These are phyloP conservation scores for Zygotorulaspora chibaensis DNA, from an alignment of 805 yeast genomes.

Conservation along the genomic window DNA sequence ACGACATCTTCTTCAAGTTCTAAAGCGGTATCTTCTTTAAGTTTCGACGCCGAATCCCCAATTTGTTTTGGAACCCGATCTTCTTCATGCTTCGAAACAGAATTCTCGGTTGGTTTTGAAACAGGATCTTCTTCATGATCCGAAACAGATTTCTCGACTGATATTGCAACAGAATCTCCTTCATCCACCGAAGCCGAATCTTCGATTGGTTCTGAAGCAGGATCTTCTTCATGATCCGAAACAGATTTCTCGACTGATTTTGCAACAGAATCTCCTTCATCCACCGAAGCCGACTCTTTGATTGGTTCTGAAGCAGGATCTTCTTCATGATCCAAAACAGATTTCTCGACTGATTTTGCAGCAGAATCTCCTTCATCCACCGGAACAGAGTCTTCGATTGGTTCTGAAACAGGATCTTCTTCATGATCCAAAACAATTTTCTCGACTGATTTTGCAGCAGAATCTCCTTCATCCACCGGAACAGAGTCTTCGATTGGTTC, in stretches of 20 bases:
- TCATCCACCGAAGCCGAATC: no score
- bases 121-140: no score
- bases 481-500: constrained; percentile 15
- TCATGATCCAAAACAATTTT: not conserved
- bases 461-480: constrained; percentile 3
- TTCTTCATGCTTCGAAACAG: not conserved
- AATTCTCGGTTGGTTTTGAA: not conserved
- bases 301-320: constrained; percentile 13
- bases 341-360: constrained; percentile 2
- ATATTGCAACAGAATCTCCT: no score
- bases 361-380: constrained; percentile 7
- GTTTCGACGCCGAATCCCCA: not conserved
- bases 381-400: constrained; percentile 4
- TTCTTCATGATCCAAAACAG: constrained; percentile 11
- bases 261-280: constrained; percentile 8
- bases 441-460: not conserved
- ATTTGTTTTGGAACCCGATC: not conserved
- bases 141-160: no score
- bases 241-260: not conserved
- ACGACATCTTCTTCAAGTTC: no score
- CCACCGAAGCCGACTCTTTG: constrained; percentile 7
- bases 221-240: constrained; percentile 1
- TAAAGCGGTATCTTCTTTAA: not conserved
- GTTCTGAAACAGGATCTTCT: constrained; percentile 8
- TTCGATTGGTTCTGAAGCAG: constrained; percentile 10